A percentile compares a stretch with the other conserved stretches of the same genome.
Conservation (phyloP, 768 basidiomycete genomes). For the Atractiella rhizophila region DNA sequence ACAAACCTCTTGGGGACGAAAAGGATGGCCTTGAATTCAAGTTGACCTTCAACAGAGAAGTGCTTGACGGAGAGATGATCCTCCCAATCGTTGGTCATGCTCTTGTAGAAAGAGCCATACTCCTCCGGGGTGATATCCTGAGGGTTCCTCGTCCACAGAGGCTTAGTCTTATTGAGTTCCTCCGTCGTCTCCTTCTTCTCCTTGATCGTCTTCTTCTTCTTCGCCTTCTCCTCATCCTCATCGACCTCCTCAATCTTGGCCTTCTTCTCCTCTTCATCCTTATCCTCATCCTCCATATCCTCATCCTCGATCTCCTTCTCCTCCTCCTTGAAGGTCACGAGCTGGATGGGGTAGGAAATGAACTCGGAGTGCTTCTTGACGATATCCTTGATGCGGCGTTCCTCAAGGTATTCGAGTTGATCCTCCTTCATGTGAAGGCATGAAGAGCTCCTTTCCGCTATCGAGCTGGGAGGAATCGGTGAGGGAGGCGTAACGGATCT, state of each 20-base stretch:
- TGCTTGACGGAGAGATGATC: slow-evolving; percentile 98
- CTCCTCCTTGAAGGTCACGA: slow-evolving; percentile 94
- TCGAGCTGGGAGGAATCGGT: slow-evolving; percentile 82
- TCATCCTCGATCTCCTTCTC: slow-evolving; percentile 56
- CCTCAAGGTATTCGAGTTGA: slow-evolving; percentile 94
- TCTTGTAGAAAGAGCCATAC: slow-evolving; percentile 95
- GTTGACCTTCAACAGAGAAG: slow-evolving; percentile 99
- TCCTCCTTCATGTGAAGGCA: slow-evolving; percentile 94
- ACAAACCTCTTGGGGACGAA: slow-evolving; percentile 81
- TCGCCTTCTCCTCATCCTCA: slow-evolving; percentile 59
- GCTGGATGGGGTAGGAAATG: slow-evolving; percentile 97
- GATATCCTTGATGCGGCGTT: slow-evolving; percentile 97
- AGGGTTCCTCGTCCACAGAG: slow-evolving; percentile 98
- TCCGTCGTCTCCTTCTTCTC: slow-evolving; percentile 65
- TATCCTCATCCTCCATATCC: slow-evolving; percentile 44
- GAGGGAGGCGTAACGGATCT: slow-evolving; percentile 87
- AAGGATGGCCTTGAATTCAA: slow-evolving; percentile 99
- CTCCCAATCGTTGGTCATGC: slow-evolving; percentile 98
- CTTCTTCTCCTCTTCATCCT: slow-evolving; percentile 38
- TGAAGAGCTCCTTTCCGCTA: slow-evolving; percentile 68
- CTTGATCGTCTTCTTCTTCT: slow-evolving; percentile 87
- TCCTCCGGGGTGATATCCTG: slow-evolving; percentile 77
- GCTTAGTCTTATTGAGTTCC: slow-evolving; percentile 99
- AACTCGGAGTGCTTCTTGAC: slow-evolving; percentile 99
- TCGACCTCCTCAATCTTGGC: slow-evolving; percentile 61